phyloP scores from a whole-genome alignment of 495 filamentous ascomycete species.

The Acidomyces sp. region DNA sequence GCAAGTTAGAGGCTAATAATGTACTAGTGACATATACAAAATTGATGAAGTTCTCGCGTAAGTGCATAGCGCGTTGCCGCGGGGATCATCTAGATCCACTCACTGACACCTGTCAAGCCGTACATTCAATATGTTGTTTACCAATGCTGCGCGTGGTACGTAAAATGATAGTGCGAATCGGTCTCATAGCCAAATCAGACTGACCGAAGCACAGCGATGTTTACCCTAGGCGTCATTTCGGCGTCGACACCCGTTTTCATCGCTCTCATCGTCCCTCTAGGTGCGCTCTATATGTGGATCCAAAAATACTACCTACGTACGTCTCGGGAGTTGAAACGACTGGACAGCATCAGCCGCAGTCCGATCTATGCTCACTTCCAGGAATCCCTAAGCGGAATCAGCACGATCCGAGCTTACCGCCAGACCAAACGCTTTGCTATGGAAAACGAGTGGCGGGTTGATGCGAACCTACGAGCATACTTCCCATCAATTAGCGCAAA shows the following conservation, averaged over 20 bases:
- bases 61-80: constrained; percentile 18
- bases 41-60: constrained; percentile 88
- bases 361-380: constrained; percentile 99
- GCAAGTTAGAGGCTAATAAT: constrained; percentile 23
- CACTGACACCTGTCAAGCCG: constrained; percentile 24
- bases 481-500: constrained; percentile 95
- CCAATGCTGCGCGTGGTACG: constrained; percentile 67
- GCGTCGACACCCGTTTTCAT: constrained; percentile 69
- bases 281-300: constrained; percentile 75
- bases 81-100: background rate
- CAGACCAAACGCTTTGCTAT: constrained; percentile 76
- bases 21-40: constrained; percentile 75
- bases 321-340: constrained; percentile 86
- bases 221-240: constrained; percentile 79
- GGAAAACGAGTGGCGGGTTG: constrained; percentile 97
- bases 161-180: constrained; percentile 1
- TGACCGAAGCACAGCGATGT: constrained; percentile 31
- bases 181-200: background rate
- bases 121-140: constrained; percentile 54
- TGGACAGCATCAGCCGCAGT: constrained; percentile 89
- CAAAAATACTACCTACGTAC: constrained; percentile 96
- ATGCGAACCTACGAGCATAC: constrained; percentile 88
- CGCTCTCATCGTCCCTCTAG: constrained; percentile 65
- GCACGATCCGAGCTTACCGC: constrained; percentile 92
- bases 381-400: constrained; percentile 86